Evolutionary conservation across 345 rosid genomes (phyloP).

Genomic region (Gossypium mustelinum): DNA sequence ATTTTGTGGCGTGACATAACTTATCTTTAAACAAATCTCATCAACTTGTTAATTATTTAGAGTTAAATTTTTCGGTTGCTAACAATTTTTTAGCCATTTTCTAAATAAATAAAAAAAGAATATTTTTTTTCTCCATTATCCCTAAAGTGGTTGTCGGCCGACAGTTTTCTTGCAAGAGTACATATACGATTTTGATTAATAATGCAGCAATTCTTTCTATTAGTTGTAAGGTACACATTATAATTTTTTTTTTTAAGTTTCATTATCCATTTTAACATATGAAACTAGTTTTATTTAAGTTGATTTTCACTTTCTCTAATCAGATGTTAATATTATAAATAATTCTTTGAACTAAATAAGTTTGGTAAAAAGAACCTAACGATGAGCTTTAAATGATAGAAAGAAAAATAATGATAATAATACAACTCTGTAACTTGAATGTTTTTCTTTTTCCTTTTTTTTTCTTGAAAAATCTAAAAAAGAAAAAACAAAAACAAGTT

Average conservation of each 20-base stretch:
- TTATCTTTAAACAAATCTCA: too few species aligned
- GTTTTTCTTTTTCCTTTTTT: background rate
- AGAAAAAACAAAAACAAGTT: background rate
- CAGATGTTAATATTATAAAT: too few species aligned
- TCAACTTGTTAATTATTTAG: background rate
- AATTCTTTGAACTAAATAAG: background rate
- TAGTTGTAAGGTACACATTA: too few species aligned
- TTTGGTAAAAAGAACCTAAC: background rate
- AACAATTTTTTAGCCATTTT: background rate
- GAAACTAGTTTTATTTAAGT: too few species aligned
- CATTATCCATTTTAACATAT: too few species aligned
- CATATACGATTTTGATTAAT: background rate
- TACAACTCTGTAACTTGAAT: background rate
- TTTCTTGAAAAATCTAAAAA: too few species aligned
- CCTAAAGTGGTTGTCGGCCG: background rate
- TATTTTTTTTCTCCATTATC: background rate
- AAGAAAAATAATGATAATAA: background rate
- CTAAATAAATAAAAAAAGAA: background rate
- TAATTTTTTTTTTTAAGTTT: too few species aligned
- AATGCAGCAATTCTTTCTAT: too few species aligned
- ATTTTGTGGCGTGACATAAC: too few species aligned
- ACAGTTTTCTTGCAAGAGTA: background rate
- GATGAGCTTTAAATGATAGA: background rate
- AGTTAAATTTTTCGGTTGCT: background rate
- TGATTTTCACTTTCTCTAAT: too few species aligned